Evolutionary conservation across 192 early-diverging fungal species (phyloP).

Genomic region (Backusella parvicylindrica): DNA sequence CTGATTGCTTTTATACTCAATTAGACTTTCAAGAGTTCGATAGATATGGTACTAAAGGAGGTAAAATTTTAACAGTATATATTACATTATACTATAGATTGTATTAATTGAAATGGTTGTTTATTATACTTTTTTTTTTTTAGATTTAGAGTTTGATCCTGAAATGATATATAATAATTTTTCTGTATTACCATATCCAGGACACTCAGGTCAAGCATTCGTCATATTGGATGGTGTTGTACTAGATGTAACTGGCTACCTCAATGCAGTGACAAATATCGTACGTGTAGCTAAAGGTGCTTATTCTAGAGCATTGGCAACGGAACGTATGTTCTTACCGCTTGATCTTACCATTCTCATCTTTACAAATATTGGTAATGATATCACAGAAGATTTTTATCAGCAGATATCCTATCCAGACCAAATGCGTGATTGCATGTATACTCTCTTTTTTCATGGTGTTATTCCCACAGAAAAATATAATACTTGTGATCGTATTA

Average conservation of each 20-base stretch:
- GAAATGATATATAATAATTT: slow-evolving; percentile 11
- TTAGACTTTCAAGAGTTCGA: slow-evolving; percentile 11
- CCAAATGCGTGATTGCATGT: slow-evolving; percentile 15
- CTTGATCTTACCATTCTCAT: slow-evolving; percentile 22
- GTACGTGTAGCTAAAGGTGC: slow-evolving; percentile 10
- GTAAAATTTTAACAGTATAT: not conserved
- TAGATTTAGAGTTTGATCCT: slow-evolving; percentile 19
- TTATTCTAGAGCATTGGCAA: slow-evolving; percentile 18
- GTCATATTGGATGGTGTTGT: slow-evolving; percentile 29
- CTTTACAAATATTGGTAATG: slow-evolving; percentile 23
- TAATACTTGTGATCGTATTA: slow-evolving; percentile 21
- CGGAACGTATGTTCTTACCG: slow-evolving; percentile 33
- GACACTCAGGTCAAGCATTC: slow-evolving; percentile 2
- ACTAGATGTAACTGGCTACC: slow-evolving; percentile 36
- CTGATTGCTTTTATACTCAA: slow-evolving; percentile 25
- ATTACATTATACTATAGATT: not conserved
- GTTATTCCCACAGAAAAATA: slow-evolving; percentile 12
- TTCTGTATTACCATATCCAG: slow-evolving; percentile 12
- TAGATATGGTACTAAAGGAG: slow-evolving; percentile 19
- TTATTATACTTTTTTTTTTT: too few relatives aligned
- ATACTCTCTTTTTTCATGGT: slow-evolving; percentile 27
- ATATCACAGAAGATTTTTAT: slow-evolving; percentile 28
- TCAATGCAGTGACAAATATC: slow-evolving; percentile 18
- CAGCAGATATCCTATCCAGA: slow-evolving; percentile 9
- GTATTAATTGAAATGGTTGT: not conserved